Evolutionary conservation across 768 basidiomycete species (phyloP).

Genomic region (Mycena rebaudengoi): DNA sequence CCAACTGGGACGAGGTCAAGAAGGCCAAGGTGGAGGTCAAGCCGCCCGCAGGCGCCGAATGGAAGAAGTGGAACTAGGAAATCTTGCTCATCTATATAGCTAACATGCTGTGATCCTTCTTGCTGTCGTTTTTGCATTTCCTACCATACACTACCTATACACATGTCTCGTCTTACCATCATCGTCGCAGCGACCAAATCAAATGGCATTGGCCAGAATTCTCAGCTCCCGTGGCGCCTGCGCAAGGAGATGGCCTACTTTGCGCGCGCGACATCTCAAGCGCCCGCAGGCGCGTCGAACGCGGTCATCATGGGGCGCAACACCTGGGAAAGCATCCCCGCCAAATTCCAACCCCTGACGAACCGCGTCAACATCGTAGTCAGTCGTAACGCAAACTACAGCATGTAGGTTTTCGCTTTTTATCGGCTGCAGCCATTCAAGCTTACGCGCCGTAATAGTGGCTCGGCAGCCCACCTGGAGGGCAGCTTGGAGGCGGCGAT

Average conservation of each 20-base stretch:
- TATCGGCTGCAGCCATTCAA: not conserved
- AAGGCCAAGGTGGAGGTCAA: conserved; percentile 77
- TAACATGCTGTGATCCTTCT: conserved; percentile 1
- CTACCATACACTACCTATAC: conserved; percentile 5
- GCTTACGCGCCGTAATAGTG: too few species aligned
- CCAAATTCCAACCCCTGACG: conserved; percentile 81
- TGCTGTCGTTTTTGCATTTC: conserved; percentile 19
- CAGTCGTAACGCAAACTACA: conserved; percentile 64
- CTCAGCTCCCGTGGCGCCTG: conserved; percentile 87
- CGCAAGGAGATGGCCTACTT: conserved; percentile 94
- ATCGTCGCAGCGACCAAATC: conserved; percentile 90
- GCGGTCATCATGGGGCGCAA: conserved; percentile 94
- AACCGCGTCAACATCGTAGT: conserved; percentile 83
- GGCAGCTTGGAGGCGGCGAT: conserved; percentile 53
- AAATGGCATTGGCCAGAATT: conserved; percentile 88
- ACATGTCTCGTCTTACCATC: conserved; percentile 81
- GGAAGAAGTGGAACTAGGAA: conserved; percentile 80
- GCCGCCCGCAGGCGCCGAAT: conserved; percentile 86
- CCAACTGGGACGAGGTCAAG: conserved; percentile 92
- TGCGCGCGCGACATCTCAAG: conserved; percentile 74
- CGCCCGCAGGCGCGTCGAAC: conserved; percentile 67
- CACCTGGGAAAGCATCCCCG: conserved; percentile 97
- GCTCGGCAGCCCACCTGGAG: conserved; percentile 6
- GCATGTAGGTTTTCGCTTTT: conserved; percentile 58
- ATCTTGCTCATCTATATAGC: not conserved